Evolutionary conservation across 805 yeast genomes (phyloP).

Genomic region (Candida loeiensis): DNA sequence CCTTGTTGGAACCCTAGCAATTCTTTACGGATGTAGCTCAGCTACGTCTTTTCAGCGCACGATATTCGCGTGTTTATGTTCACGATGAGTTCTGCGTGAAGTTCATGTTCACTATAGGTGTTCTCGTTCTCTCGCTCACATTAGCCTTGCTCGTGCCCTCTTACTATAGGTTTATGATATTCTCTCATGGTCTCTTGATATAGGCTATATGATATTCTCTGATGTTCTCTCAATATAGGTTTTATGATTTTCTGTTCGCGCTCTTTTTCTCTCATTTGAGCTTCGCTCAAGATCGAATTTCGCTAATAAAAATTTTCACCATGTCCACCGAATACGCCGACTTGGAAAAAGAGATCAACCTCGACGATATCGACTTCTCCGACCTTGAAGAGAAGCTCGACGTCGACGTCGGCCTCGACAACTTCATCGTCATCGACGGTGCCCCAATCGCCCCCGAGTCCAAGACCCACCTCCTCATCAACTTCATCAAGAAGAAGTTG

Average conservation of each 20-base stretch:
- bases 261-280: not conserved
- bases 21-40: too few species aligned
- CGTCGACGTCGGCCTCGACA: constrained; percentile 61
- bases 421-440: constrained; percentile 85
- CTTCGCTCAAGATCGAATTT: not conserved
- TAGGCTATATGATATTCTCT: too few species aligned
- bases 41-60: too few species aligned
- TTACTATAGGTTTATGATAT: too few species aligned
- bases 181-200: too few species aligned
- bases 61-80: too few species aligned
- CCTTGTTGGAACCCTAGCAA: too few species aligned
- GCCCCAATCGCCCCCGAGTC: constrained; percentile 93
- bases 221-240: not conserved
- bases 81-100: too few species aligned
- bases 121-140: too few species aligned
- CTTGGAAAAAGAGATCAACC: constrained; percentile 37
- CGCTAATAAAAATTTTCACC: constrained; percentile 7
- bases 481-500: constrained; percentile 81
- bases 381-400: constrained; percentile 78
- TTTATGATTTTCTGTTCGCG: too few species aligned
- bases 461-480: constrained; percentile 77
- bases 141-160: too few species aligned
- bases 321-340: constrained; percentile 17
- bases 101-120: too few species aligned
- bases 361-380: constrained; percentile 66